phyloP scores from a whole-genome alignment of 140 eudicot genomes.

The Flaveria floridana region DNA sequence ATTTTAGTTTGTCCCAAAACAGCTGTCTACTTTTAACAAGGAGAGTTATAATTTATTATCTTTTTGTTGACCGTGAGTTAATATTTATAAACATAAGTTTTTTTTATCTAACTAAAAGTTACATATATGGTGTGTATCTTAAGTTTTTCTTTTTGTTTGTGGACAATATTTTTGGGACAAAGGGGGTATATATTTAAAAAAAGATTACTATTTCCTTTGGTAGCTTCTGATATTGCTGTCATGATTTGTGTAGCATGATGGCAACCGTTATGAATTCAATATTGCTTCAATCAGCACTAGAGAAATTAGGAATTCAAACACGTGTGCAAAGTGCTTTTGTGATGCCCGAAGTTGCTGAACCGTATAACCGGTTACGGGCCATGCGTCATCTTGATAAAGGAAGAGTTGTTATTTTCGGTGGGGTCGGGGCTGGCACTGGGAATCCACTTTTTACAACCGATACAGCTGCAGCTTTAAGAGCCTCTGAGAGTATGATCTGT shows the following conservation, averaged over 20 bases:
- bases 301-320: conserved; percentile 75
- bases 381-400: conserved; percentile 94
- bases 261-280: conserved; percentile 89
- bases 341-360: conserved; percentile 89
- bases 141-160: not conserved
- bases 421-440: conserved; percentile 94
- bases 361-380: conserved; percentile 72
- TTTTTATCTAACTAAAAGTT: not conserved
- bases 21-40: not conserved
- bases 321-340: conserved; percentile 89
- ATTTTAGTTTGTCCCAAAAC: not conserved
- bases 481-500: conserved; percentile 70
- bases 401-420: conserved; percentile 93
- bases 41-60: not conserved
- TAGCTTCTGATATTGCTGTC: conserved; percentile 14
- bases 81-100: not conserved
- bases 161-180: not conserved
- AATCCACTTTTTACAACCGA: conserved; percentile 93
- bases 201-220: not conserved
- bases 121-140: not conserved
- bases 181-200: not conserved
- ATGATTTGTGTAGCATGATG: conserved; percentile 68
- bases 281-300: conserved; percentile 84
- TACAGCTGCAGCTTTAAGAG: conserved; percentile 93
- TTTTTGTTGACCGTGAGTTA: not conserved